These are phyloP conservation scores for Tetrahymena thermophila DNA, from an alignment of 73 alveolate species.

Conservation along the genomic window DNA sequence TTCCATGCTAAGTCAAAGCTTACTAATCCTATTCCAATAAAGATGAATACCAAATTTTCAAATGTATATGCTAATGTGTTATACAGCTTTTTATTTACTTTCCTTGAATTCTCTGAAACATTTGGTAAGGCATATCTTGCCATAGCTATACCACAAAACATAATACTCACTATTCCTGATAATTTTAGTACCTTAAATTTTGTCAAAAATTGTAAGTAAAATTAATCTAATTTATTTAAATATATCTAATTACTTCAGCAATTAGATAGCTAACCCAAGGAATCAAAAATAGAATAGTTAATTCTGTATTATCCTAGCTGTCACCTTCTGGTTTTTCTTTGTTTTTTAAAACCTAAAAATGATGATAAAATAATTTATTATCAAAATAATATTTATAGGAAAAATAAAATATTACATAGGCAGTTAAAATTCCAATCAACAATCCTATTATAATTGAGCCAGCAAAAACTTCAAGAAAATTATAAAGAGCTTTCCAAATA, in stretches of 20 bases:
- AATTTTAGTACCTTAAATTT: background rate
- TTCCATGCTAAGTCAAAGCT: conserved; percentile 57
- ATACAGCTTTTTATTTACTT: conserved; percentile 53
- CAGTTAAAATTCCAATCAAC: conserved; percentile 11
- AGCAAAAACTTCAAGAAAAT: conserved; percentile 7
- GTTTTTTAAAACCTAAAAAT: background rate
- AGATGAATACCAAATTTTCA: conserved; percentile 72
- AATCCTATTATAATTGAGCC: conserved; percentile 21
- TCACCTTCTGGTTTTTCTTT: conserved; percentile 13
- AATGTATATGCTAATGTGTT: conserved; percentile 61
- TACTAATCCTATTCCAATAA: conserved; percentile 80
- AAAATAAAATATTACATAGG: conserved; percentile 1
- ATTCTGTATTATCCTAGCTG: conserved; percentile 44
- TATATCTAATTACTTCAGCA: conserved; percentile 61
- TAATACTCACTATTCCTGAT: conserved; percentile 80
- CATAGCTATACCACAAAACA: conserved; percentile 79
- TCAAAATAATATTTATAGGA: background rate
- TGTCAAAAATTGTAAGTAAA: background rate
- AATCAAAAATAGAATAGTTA: conserved; percentile 63
- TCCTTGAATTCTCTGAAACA: conserved; percentile 51
- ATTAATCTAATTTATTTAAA: background rate
- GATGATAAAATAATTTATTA: no score
- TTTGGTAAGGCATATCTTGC: conserved; percentile 80
- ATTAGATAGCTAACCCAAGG: conserved; percentile 84
- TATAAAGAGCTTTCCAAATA: background rate